Evolutionary conservation across 805 yeast species (phyloP), one percentile per base, ranked within the genome.

Genomic region (Vanderwaltozyma yarrowii): DNA sequence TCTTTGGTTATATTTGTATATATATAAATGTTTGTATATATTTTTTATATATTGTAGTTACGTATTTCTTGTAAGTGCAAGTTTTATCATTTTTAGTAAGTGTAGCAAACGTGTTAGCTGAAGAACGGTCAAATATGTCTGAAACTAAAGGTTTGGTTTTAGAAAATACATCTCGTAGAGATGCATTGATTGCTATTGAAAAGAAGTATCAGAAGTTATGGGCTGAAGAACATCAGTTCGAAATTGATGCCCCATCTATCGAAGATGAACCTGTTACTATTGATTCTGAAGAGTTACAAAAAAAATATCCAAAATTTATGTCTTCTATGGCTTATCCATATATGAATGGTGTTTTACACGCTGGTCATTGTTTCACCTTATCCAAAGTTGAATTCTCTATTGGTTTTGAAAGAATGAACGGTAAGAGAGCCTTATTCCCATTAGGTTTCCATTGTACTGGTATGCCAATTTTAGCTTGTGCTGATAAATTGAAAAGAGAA

Each of bases 371-470:
- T 50, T 92, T 89, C 69, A 92, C 97, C 27, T 70, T 89, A 46
- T 85, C 96, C 37, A 92, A 92, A 66, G 89, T 78, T 37, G 98
- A 92, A 62, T 92, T 80, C 59, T 79, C 88, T 33, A 71, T 83
- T 40, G 97, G 97, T 39, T 92, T 81, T 58, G 95, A 92, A 69
- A 78, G 96, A 66, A 82, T 92, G 89, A 73, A 73, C 56, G 97
- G 96, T 49, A 85, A 81, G 65, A 74, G 82, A 52, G 95, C 96
- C 27, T 68, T 88, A 44, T 92, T 85, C 67, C 97, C 98, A 36
- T 72, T 92, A 41, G 98, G 98, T 35, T 92, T 89, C 80, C 98
- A 92, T 66, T 92, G 98, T 74, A 92, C 98, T 26, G 98, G 98
- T 71, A 82, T 92, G 96, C 97, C 98, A 38, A 92, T 92, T 61